Evolutionary conservation across 352 stramenopile genomes (phyloP).

Genomic region (Globisporangium yorkense): DNA sequence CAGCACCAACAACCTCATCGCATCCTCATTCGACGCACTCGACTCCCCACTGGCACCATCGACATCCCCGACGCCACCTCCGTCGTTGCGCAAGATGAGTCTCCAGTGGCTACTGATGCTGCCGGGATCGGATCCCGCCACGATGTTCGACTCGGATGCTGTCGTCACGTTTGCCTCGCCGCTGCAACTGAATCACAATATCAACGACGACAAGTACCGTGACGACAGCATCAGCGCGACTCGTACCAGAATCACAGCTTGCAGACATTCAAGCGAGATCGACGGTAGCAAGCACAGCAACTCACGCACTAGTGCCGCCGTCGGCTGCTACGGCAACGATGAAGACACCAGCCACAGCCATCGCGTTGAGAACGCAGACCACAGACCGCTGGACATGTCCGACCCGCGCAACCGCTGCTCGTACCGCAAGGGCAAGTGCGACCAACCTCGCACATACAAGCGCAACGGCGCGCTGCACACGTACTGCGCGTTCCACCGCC

Average conservation of each 20-base stretch:
- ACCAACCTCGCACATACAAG: constrained; percentile 50
- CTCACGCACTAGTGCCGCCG: too few relatives aligned
- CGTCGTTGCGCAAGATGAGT: constrained; percentile 5
- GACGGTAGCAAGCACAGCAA: too few relatives aligned
- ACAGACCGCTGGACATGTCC: constrained; percentile 2
- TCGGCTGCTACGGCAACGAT: too few relatives aligned
- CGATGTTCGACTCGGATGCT: not conserved
- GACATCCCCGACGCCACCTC: not conserved
- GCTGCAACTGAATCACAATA: not conserved
- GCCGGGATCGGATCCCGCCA: not conserved
- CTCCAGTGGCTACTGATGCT: not conserved
- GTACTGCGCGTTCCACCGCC: constrained; percentile 61
- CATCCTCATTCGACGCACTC: not conserved
- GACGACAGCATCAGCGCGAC: not conserved
- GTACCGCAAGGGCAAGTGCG: constrained; percentile 50
- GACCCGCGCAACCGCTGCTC: constrained; percentile 22
- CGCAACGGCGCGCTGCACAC: constrained; percentile 56
- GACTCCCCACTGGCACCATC: not conserved
- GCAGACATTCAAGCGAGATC: not conserved
- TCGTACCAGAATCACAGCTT: not conserved
- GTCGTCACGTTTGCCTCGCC: not conserved
- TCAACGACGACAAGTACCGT: not conserved
- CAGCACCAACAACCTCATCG: not conserved
- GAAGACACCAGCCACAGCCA: too few relatives aligned
- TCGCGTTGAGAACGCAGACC: too few relatives aligned